Conservation (phyloP, 352 stramenopile genomes). For the Pythium biforme region DNA sequence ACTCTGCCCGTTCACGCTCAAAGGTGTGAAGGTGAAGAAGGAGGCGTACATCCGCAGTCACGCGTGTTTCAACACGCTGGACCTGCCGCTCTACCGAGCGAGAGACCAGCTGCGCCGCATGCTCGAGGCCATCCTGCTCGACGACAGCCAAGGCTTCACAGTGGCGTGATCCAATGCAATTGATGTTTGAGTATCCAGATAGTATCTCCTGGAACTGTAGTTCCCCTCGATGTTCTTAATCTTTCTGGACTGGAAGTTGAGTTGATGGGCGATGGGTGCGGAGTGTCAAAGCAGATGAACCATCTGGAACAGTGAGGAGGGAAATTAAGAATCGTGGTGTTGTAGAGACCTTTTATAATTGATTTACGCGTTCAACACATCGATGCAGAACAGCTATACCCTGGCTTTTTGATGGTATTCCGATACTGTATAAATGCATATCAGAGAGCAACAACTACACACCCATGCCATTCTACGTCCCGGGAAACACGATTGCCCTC, state of each 20-base stretch:
- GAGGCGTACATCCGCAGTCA: slow-evolving; percentile 38
- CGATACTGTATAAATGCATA: no score
- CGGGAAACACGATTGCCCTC: neutral
- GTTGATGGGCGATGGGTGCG: neutral
- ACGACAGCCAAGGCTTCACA: neutral
- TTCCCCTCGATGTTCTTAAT: neutral
- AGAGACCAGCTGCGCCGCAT: slow-evolving; percentile 67
- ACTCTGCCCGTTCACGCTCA: slow-evolving; percentile 25
- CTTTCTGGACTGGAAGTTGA: neutral
- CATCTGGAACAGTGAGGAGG: neutral
- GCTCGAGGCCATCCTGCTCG: neutral
- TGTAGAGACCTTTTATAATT: neutral
- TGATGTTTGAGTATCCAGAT: no score
- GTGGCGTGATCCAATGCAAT: neutral
- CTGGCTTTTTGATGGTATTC: no score
- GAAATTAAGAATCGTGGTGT: neutral
- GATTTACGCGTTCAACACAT: no score
- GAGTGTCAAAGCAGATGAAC: no score
- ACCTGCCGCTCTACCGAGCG: slow-evolving; percentile 90
- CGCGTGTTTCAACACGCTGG: slow-evolving; percentile 71
- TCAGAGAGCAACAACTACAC: no score
- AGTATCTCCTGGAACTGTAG: neutral
- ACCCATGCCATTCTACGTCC: no score
- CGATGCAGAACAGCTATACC: no score
- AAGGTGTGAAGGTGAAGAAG: neutral